phyloP scores from a whole-genome alignment of 2,329 filamentous ascomycete species.

The Ceratocystis albifundus region DNA sequence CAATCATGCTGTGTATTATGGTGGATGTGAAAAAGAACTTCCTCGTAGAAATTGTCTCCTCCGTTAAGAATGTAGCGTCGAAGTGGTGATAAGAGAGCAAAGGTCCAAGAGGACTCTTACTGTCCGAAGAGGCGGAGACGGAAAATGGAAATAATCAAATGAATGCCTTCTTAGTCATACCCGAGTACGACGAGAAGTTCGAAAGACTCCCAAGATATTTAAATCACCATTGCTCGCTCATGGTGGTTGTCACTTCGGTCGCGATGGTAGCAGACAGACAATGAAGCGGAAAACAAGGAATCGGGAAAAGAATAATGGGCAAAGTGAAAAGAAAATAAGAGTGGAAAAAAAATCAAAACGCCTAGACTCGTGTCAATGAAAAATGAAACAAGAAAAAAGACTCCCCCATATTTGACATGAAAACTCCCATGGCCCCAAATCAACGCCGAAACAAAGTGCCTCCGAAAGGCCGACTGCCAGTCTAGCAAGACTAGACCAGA shows the following conservation, averaged over 20 bases:
- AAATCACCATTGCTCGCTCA: too few relatives aligned
- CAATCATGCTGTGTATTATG: not conserved
- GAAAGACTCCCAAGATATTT: too few relatives aligned
- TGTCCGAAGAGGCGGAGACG: not conserved
- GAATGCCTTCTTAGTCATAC: not conserved
- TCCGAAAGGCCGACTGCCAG: not conserved
- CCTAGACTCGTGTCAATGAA: not conserved
- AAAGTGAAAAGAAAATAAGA: not conserved
- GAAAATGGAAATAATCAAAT: not conserved
- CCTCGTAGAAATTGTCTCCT: not conserved
- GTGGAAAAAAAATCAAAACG: not conserved
- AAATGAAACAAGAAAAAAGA: constrained; percentile 3
- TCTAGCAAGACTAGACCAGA: too few relatives aligned
- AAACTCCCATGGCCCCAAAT: not conserved
- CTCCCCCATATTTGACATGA: not conserved
- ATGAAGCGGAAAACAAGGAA: not conserved
- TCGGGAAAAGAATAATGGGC: constrained; percentile 2
- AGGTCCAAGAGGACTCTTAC: not conserved
- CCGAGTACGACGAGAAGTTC: not conserved
- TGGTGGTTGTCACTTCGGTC: too few relatives aligned
- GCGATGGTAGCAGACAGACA: too few relatives aligned
- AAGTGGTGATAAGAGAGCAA: not conserved
- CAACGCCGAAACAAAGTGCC: constrained; percentile 11
- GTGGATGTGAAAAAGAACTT: not conserved
- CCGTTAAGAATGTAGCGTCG: not conserved